Evolutionary conservation across 495 filamentous ascomycete genomes (phyloP), one percentile per base, ranked within the genome.

Genomic region (Aspergillus sclerotioniger): DNA sequence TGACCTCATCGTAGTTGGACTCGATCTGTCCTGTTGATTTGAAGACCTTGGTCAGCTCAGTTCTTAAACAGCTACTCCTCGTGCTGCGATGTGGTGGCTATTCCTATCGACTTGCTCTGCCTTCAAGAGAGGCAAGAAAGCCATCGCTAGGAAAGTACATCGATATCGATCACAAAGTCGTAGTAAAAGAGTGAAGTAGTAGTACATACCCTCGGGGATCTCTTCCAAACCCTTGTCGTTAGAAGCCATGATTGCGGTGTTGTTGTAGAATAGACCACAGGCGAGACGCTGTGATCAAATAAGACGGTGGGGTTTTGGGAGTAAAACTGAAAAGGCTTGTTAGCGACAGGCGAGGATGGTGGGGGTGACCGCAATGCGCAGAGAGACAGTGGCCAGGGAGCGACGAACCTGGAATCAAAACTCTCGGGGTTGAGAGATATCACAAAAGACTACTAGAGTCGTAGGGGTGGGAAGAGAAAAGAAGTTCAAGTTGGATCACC

Each of bases 1-100:
- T 94, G 68, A 93, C 90, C 85, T 99, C 95, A 85, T 99, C 94
- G 80, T 99, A 99, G 90, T 98, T 99, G 70, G 92, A 96, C 82
- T 98, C 94, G 82, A 99, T 98, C 81, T 92, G 90, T 73, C 90
- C 95, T 96, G 78, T 70, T 69, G 54, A 41, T 12, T 21, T 51
- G 39, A 67, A 62, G 60, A 51, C 35, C 17, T 2, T 59, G 8
- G 66, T 76, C 59, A 74, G 73, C 53, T 20, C 19, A 46, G 46
- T 19, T 39, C n/a, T 37, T 33, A 51, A 25, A 29, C 51, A 45
- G 41, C 25, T 21, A 19, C 19, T 43, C 54, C 46, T 25, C 17
- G 39, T 25, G 17, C 19, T 35, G n/a, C 29, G 45, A 35, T 35
- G 49, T 10, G 50, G 39, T 17, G 28, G 49, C 41, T 8, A 45